Conservation (phyloP, 352 stramenopile species). For the Thalassiosira exigua region DNA sequence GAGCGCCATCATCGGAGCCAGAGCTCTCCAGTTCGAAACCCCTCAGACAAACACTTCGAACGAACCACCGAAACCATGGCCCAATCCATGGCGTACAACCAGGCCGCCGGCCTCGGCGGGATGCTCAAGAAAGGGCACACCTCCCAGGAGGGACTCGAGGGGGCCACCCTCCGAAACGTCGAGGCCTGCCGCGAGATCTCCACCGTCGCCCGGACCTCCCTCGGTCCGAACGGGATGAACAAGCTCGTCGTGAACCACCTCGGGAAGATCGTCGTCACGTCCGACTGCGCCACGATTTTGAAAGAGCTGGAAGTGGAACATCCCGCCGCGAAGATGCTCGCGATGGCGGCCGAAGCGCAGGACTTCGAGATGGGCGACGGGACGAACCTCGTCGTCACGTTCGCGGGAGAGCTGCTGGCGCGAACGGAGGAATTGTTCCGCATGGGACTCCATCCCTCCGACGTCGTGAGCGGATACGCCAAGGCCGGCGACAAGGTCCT, state of each 20-base stretch:
- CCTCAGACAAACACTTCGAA: no score
- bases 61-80: slow-evolving; percentile 28
- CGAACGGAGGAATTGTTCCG: slow-evolving; percentile 95
- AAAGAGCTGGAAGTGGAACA: slow-evolving; percentile 97
- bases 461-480: slow-evolving; percentile 98
- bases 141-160: slow-evolving; percentile 86
- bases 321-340: slow-evolving; percentile 98
- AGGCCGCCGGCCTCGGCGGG: slow-evolving; percentile 93
- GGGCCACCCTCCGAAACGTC: slow-evolving; percentile 98
- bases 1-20: no score
- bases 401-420: slow-evolving; percentile 97
- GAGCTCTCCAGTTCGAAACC: no score
- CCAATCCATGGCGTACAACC: slow-evolving; percentile 93
- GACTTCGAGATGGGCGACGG: slow-evolving; percentile 95
- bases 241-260: slow-evolving; percentile 99
- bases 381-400: slow-evolving; percentile 96
- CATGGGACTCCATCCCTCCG: slow-evolving; percentile 93
- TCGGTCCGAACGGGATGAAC: slow-evolving; percentile 99
- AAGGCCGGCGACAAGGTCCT: slow-evolving; percentile 86
- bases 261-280: slow-evolving; percentile 99
- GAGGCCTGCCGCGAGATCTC: slow-evolving; percentile 97
- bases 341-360: slow-evolving; percentile 98
- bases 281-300: slow-evolving; percentile 99
- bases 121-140: slow-evolving; percentile 99
- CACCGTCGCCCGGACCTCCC: slow-evolving; percentile 95